Evolutionary conservation across 768 basidiomycete genomes (phyloP), one percentile per base, ranked within the genome.

Genomic region (Asterophora lycoperdoides): DNA sequence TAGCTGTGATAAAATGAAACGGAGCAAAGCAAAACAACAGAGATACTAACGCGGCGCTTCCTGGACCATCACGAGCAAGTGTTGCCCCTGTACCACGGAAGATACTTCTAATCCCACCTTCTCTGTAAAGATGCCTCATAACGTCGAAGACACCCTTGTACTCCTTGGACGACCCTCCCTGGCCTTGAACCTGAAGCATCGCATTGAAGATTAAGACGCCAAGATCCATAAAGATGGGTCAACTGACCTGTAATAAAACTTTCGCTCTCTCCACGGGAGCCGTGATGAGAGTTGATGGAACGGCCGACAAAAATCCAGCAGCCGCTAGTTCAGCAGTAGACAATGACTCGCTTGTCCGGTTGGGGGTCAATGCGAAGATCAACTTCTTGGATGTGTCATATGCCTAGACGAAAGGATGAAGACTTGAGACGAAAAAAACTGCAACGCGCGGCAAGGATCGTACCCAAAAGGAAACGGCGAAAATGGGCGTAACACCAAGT

Each of bases 381-480:
- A 98, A 70, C 54, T 84, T 81, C 68, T 97, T 97, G 20, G 94
- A 93, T 44, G 82, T 75, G 64, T 97, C 93, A 63, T 98, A 99
- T 6, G 89, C 93, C 94, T 95, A 54, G 35, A 23, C 6, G 17
- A 33, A 35, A 38, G 9, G 20, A 44, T 14, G 29, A 18, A 29
- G 2, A 14, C 20, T 23, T 42, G 40, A 37, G 37, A 41, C 43
- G 43, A 44, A 47, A 17, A 28, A n/a, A 13, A 10, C n/a, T 19
- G 15, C 20, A 32, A 20, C 18, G 44, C 41, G 10, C 26, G 33
- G 44, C 52, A 57, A 52, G 40, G 13, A 47, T 57, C 78, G 49
- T 66, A 93, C 94, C 94, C 94, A 97, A 75, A 99, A 98, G 3
- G 93, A 95, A 26, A 98, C 73, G 3, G 96, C 96, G 60, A 99